Conservation (phyloP, 192 early-diverging fungal genomes). For the Coemansia sp. region DNA sequence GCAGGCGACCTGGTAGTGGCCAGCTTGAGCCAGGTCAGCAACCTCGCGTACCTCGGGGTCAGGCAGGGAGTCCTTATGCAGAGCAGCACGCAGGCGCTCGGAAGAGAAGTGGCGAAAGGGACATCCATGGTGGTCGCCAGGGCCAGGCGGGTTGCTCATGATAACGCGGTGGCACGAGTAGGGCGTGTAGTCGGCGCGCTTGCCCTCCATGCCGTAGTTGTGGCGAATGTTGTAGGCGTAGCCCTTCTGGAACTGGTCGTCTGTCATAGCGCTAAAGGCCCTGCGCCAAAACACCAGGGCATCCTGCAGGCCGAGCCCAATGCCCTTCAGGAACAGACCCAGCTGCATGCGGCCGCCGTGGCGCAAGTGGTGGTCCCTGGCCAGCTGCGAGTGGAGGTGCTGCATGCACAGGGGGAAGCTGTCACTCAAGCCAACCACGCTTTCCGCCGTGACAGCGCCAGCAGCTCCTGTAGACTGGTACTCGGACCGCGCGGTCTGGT, state of each 20-base stretch:
- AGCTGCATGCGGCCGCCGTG: conserved; percentile 89
- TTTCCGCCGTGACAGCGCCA: conserved; percentile 62
- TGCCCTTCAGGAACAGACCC: conserved; percentile 93
- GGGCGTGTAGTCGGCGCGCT: conserved; percentile 72
- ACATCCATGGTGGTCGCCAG: conserved; percentile 92
- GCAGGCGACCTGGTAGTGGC: conserved; percentile 94
- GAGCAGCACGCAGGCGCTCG: conserved; percentile 60
- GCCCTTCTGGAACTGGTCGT: conserved; percentile 89
- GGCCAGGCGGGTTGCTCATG: conserved; percentile 68
- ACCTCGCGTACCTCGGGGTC: conserved; percentile 68
- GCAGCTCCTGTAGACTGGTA: conserved; percentile 58
- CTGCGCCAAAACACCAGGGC: conserved; percentile 89
- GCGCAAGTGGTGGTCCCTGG: conserved; percentile 73
- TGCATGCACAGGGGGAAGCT: conserved; percentile 94
- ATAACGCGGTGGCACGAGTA: conserved; percentile 90
- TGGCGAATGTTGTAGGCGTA: conserved; percentile 95
- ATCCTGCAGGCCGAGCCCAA: conserved; percentile 85
- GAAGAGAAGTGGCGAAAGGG: conserved; percentile 84
- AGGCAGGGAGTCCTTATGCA: conserved; percentile 59
- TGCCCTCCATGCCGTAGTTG: conserved; percentile 95
- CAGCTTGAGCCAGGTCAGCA: conserved; percentile 58
- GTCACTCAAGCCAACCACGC: conserved; percentile 63
- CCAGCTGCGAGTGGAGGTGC: conserved; percentile 70
- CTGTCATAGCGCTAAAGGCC: conserved; percentile 75
- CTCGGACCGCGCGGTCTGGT: conserved; percentile 71